Evolutionary conservation across 2,329 filamentous ascomycete species (phyloP), one percentile per base, ranked within the genome.

Genomic region (Mollisia scopiformis): DNA sequence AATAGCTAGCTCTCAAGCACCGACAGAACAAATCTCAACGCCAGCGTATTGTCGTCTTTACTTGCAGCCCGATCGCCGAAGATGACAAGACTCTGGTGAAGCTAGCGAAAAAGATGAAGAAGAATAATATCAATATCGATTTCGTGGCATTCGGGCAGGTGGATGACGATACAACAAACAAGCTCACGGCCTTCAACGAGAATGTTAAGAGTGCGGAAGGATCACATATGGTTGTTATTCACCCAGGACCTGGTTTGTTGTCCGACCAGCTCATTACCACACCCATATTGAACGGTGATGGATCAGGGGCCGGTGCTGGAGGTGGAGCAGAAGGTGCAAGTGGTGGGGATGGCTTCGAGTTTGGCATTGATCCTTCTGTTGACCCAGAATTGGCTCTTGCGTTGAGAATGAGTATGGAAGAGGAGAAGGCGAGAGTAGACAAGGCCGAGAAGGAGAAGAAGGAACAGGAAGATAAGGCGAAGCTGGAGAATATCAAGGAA

Each of bases 21-120:
- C 89, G 95, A 72, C 93, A 97, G 80, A 98, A 99, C 81, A 97
- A 97, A 79, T 92, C 92, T 52, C 95, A 98, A 79, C 88, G 92
- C 70, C 93, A 97, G 83, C 91, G 95, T 68, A 96, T 99, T 82
- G 90, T 99, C 78, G 93, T 96, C 63, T 97, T 99, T 77, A 90
- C 93, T 66, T 99, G 95, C 84, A 97, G 93, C 43, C 91, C 93
- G 28, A 89, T 98, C 73, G 84, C 88, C 64, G 95, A 99, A 74
- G 89, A 92, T 66, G 91, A 97, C 77, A 95, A 95, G 80, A 87
- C 90, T 57, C 86, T 99, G 54, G 85, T 93, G 64, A 91, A 92
- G 74, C 84, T 99, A 30, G 93, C 95, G 47, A 96, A 95, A 82
- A 96, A 95, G 81, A 96, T 98, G 93, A 98, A 98, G 87, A 99